Evolutionary conservation across 257 asterid species (phyloP).

Genomic region (Rauvolfia tetraphylla): DNA sequence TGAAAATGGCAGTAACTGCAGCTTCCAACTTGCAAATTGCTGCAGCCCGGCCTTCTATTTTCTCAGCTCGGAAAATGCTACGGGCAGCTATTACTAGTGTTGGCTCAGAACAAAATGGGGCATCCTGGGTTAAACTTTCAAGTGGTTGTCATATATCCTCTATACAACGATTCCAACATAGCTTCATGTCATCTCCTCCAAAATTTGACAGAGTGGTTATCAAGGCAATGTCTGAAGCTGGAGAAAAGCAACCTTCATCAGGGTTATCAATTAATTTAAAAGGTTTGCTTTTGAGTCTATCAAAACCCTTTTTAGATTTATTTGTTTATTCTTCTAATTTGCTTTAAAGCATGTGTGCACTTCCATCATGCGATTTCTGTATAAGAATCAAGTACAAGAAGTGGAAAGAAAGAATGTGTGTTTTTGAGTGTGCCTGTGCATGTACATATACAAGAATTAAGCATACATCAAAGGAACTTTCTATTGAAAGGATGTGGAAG

Average conservation of each 20-base stretch:
- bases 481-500: not conserved
- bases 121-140: constrained; percentile 49
- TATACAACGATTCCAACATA: constrained; percentile 34
- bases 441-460: not conserved
- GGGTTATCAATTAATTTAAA: constrained; percentile 60
- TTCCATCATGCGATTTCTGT: not conserved
- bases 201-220: constrained; percentile 36
- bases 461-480: not conserved
- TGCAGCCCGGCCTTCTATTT: constrained; percentile 45
- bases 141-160: constrained; percentile 51
- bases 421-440: no score
- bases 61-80: constrained; percentile 37
- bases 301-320: constrained; percentile 1
- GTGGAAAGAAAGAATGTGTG: not conserved
- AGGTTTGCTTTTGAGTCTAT: constrained; percentile 36
- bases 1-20: constrained; percentile 63
- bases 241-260: constrained; percentile 44
- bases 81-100: constrained; percentile 30
- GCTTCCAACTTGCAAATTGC: constrained; percentile 60
- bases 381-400: not conserved
- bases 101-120: constrained; percentile 25
- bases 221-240: constrained; percentile 58
- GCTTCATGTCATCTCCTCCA: constrained; percentile 45
- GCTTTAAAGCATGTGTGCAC: not conserved
- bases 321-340: constrained; percentile 2